Conservation (phyloP, 1,284 basidiomycete genomes). For the Dichomitus squalens region DNA sequence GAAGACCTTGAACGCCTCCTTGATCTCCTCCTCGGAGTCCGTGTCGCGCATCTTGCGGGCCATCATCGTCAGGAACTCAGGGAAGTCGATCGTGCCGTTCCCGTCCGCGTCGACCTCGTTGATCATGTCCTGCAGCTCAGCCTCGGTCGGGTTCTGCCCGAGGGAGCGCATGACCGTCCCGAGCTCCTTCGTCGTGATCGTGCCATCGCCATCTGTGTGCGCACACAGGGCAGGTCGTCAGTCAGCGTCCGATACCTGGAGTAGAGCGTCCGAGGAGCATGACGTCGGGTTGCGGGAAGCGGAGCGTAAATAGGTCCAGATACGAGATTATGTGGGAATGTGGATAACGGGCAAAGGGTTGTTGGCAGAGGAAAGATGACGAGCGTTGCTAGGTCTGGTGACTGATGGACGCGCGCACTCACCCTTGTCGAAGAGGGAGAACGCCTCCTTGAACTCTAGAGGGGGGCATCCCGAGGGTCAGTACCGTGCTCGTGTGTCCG, state of each 20-base stretch:
- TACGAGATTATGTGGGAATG: background rate
- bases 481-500: background rate
- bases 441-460: slow-evolving; percentile 87
- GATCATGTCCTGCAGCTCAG: slow-evolving; percentile 97
- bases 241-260: slow-evolving; percentile 1
- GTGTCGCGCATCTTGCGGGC: slow-evolving; percentile 95
- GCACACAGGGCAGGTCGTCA: background rate
- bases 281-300: slow-evolving; percentile 22
- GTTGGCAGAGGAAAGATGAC: background rate
- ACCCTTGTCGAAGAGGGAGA: slow-evolving; percentile 94
- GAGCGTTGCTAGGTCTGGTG: slow-evolving; percentile 1
- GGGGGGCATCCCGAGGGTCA: slow-evolving; percentile 6
- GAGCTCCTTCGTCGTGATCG: slow-evolving; percentile 94
- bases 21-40: slow-evolving; percentile 80
- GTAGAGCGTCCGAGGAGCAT: slow-evolving; percentile 26
- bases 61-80: slow-evolving; percentile 96
- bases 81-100: slow-evolving; percentile 94
- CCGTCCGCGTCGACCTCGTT: slow-evolving; percentile 85
- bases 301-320: background rate
- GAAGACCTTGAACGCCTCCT: slow-evolving; percentile 83
- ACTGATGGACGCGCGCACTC: slow-evolving; percentile 29
- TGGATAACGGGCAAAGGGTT: slow-evolving; percentile 13
- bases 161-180: slow-evolving; percentile 97
- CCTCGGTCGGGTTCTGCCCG: slow-evolving; percentile 96
- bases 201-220: slow-evolving; percentile 87